Percentiles rank a stretch among this genome's conserved stretches.
phyloP scores from a whole-genome alignment of 2,329 filamentous ascomycete genomes.

The Ascochyta lentis region DNA sequence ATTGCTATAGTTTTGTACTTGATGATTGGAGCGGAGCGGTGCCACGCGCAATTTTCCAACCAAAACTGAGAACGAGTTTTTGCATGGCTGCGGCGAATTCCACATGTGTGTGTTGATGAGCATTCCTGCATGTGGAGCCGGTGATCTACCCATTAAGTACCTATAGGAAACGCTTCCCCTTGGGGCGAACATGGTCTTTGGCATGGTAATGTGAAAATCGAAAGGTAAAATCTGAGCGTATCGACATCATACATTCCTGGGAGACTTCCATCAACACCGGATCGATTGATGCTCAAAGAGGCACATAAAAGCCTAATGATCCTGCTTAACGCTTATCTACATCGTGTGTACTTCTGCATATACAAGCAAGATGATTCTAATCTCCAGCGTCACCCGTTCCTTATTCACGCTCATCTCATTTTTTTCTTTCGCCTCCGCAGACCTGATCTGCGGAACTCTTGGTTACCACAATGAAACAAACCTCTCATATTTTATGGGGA shows the following conservation, averaged over 20 bases:
- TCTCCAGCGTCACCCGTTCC: background rate
- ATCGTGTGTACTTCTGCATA: background rate
- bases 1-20: no score
- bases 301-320: background rate
- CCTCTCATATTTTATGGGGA: slow-evolving; percentile 29
- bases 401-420: background rate
- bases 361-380: background rate
- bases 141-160: background rate
- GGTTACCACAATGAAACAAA: slow-evolving; percentile 19
- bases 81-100: background rate
- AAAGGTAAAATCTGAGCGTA: no score
- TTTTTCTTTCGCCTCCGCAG: background rate
- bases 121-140: background rate
- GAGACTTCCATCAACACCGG: background rate
- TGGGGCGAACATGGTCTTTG: no score
- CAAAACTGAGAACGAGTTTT: no score
- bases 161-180: no score
- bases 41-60: no score
- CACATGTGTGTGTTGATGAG: background rate
- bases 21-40: no score
- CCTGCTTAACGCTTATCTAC: background rate
- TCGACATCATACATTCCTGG: background rate
- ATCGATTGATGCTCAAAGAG: background rate
- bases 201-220: no score
- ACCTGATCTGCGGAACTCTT: slow-evolving; percentile 17